These are phyloP conservation scores for Chrysoporthe puriensis DNA, from an alignment of 2,329 filamentous ascomycete genomes.

Conservation along the genomic window DNA sequence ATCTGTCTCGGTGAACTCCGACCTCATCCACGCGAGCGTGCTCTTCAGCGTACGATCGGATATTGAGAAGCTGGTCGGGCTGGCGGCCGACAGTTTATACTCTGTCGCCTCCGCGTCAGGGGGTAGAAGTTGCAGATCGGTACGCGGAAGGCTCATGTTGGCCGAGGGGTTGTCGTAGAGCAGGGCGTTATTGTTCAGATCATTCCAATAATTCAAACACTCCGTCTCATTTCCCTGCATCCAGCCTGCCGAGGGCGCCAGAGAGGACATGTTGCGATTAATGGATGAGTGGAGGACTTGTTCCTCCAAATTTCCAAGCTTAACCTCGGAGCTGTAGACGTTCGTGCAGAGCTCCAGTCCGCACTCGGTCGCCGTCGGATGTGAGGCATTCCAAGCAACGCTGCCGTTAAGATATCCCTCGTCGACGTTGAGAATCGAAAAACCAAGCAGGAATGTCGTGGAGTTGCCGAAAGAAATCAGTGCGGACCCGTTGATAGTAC, in stretches of 20 bases:
- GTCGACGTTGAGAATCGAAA: neutral
- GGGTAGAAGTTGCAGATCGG: neutral
- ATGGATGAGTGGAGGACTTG: neutral
- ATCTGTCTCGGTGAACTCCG: neutral
- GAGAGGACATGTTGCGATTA: neutral
- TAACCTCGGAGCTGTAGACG: neutral
- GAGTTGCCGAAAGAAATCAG: neutral
- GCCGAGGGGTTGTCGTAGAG: neutral
- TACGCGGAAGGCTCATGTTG: neutral
- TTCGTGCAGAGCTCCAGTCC: slow-evolving; percentile 2
- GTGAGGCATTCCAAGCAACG: neutral
- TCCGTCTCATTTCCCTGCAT: neutral
- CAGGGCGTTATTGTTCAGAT: neutral
- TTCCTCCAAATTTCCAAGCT: neutral
- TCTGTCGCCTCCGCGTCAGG: neutral
- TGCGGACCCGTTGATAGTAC: neutral
- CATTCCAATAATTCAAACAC: neutral
- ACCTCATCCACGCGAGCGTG: neutral
- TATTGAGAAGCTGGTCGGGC: neutral
- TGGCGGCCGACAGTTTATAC: neutral
- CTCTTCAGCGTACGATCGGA: slow-evolving; percentile 1
- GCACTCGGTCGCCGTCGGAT: neutral
- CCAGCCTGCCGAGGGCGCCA: neutral
- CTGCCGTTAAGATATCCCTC: neutral
- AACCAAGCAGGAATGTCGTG: neutral